These are phyloP conservation scores for Auricularia sp. DNA, from an alignment of 768 basidiomycete species.

Conservation along the genomic window DNA sequence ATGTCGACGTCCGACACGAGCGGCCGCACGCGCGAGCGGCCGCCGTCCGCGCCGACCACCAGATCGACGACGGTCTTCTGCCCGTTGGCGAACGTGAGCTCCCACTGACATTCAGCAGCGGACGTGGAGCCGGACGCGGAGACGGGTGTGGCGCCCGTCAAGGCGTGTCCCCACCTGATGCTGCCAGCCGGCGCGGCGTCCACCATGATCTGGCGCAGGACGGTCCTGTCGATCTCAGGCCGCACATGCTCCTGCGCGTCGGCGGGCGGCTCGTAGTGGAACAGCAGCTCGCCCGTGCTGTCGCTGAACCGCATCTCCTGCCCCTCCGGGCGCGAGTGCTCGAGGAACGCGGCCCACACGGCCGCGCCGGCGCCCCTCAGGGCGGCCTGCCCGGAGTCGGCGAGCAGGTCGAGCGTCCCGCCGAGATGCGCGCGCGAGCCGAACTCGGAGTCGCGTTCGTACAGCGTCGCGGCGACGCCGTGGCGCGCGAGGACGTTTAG, in stretches of 20 bases:
- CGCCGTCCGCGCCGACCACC: conserved; percentile 31
- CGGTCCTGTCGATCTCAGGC: neutral
- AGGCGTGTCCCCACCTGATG: conserved; percentile 6
- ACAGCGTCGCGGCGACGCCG: conserved; percentile 13
- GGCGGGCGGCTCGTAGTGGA: neutral
- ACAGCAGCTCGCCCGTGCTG: neutral
- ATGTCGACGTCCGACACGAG: conserved; percentile 24
- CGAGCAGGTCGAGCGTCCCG: conserved; percentile 21
- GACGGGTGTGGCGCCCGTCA: neutral
- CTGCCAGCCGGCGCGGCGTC: conserved; percentile 9
- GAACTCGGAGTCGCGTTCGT: conserved; percentile 15
- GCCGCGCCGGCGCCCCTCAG: conserved; percentile 11
- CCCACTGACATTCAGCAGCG: neutral
- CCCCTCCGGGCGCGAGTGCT: conserved; percentile 13
- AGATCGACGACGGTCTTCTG: conserved; percentile 11
- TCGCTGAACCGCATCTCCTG: conserved; percentile 17
- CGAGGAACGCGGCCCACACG: conserved; percentile 15
- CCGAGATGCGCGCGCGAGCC: conserved; percentile 13
- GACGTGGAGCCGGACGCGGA: neutral
- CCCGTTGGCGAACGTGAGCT: neutral
- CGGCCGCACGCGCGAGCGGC: conserved; percentile 30
- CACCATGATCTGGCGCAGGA: conserved; percentile 10
- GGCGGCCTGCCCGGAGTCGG: conserved; percentile 16
- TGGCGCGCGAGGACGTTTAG: conserved; percentile 19
- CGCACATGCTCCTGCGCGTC: neutral